These are phyloP conservation scores for Kurtzmaniella fragi DNA, from an alignment of 805 yeast species.

Conservation along the genomic window DNA sequence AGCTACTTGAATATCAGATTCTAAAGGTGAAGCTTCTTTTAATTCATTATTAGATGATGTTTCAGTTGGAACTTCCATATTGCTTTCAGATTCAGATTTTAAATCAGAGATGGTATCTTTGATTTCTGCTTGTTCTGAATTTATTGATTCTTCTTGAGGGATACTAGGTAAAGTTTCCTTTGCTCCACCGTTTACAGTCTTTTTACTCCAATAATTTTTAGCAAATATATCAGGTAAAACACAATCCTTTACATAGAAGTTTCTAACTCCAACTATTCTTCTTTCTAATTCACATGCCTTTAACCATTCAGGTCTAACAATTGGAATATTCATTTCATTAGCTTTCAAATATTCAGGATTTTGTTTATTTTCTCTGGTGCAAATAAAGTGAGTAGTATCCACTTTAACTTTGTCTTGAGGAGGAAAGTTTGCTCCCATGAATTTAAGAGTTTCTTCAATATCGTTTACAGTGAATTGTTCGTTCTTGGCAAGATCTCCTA, in stretches of 20 bases:
- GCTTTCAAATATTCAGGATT: slow-evolving; percentile 73
- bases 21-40: slow-evolving; percentile 7
- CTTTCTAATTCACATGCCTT: slow-evolving; percentile 89
- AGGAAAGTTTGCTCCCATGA: slow-evolving; percentile 76
- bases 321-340: slow-evolving; percentile 79
- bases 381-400: slow-evolving; percentile 93
- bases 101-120: slow-evolving; percentile 4
- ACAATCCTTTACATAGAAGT: slow-evolving; percentile 63
- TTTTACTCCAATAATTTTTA: slow-evolving; percentile 33
- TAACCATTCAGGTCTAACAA: slow-evolving; percentile 95
- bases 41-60: slow-evolving; percentile 9
- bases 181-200: neutral
- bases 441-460: slow-evolving; percentile 53
- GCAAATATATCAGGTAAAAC: slow-evolving; percentile 40
- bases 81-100: slow-evolving; percentile 1
- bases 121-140: slow-evolving; percentile 1
- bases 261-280: slow-evolving; percentile 88
- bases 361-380: slow-evolving; percentile 57
- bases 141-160: neutral
- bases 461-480: slow-evolving; percentile 46
- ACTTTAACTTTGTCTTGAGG: slow-evolving; percentile 68
- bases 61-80: slow-evolving; percentile 5
- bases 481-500: slow-evolving; percentile 69
- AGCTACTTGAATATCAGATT: slow-evolving; percentile 3
- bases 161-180: neutral